Evolutionary conservation across 176 grass and related monocot species (phyloP), one percentile per base, ranked within the genome.

Genomic region (Metroxylon sagu): DNA sequence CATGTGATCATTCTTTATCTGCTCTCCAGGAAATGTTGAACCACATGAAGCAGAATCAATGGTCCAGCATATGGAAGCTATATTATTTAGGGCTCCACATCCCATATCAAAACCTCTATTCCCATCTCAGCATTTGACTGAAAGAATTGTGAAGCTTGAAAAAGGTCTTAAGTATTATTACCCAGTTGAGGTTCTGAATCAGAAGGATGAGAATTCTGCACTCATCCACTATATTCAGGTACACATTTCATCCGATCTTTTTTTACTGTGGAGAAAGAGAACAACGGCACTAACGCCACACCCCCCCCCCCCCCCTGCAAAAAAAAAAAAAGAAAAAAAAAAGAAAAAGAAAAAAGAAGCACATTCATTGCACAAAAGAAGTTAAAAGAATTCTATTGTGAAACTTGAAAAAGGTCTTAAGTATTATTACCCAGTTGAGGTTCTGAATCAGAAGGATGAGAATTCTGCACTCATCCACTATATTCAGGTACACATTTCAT

Each of bases 191-290:
- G 85, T 74, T 56, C 75, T 82, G 25, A 88, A 97, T 85, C 69
- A 70, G 18, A 83, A 74, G 57, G 87, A 97, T 67, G 81, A 88
- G 77, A 97, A 97, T 82, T 97, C 92, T 77, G 73, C 84, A 19
- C 77, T 97, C 49, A 61, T 88, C 79, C 75, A 97, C 25, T 90
- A 87, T 85, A 91, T 88, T 83, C 92, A 97, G 87, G 92, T 88
- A 52, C 48, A 15, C 31, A 6, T 26, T 28, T 79, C 72, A 53
- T 52, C 56, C 57, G 26, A n/a, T 53, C 49, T 43, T 49, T 61
- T 54, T 15, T 66, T 58, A 23, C 21, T 23, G 21, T 23, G 21
- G 21, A 23, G 21, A 23, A 23, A 23, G 21, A 23, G 21, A 23
- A 23, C 21, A 23, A 23, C 1, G 21, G 21, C 21, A 23, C 21